Evolutionary conservation across 345 rosid species (phyloP), one percentile per base, ranked within the genome.

Genomic region (Ailanthus altissimus): DNA sequence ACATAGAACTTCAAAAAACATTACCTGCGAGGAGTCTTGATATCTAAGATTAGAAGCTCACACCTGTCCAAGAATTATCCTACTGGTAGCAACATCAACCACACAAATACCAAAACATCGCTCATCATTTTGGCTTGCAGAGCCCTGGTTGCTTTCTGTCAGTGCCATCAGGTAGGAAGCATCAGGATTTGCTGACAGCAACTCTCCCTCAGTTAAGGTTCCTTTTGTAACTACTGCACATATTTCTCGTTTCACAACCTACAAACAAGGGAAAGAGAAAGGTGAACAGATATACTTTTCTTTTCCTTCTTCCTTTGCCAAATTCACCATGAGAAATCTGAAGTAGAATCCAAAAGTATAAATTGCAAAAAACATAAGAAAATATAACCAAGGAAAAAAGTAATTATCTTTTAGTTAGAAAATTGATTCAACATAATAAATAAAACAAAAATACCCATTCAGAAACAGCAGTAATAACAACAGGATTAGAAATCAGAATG

Each of bases 211-310:
- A 58, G 94, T 89, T 83, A 96, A 81, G 26, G 99, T 96, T 76
- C 99, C 98, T 87, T 86, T 96, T 23, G 97, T 92, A 82, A 93
- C 89, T 67, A 96, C 89, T 14, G 88, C 97, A 91, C 98, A 96
- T 80, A 93, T 76, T 88, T 96, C 99, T 36, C 98, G 99, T 86
- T 90, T 96, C 79, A 96, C 98, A 75, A 96, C 99, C 99, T 96
- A 83, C 45, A 90, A 67, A 75, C 47, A 85, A 28, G 58, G 45
- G 78, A 6, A 73, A 45, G 78, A 38, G 78, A 58, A 58, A 70
- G n/a, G n/a, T n/a, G n/a, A n/a, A n/a, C n/a, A n/a, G n/a, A n/a
- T n/a, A n/a, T n/a, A n/a, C n/a, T 4, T 11, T 42, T 38, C 15
- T 6, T 26, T 63, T 50, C 46, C 64, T 28, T 75, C 72, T 73